Percentiles rank a stretch among this genome's conserved stretches.
These are phyloP conservation scores for Penicillium canescens DNA, from an alignment of 495 filamentous ascomycete species.

Conservation along the genomic window DNA sequence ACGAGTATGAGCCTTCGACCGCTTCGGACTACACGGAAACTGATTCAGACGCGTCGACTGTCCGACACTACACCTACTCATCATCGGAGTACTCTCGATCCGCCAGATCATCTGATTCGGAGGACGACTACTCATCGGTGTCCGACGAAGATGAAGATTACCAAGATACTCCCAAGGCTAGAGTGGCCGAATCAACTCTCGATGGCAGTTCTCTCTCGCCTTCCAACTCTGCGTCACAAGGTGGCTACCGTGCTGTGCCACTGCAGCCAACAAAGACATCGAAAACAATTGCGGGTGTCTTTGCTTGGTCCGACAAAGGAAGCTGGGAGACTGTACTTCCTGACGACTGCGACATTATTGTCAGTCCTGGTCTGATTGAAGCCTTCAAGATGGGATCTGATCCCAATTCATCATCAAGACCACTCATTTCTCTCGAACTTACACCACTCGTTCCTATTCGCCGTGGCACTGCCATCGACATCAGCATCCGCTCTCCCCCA, in stretches of 20 bases:
- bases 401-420: constrained; percentile 43
- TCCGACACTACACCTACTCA: constrained; percentile 49
- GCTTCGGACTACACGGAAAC: constrained; percentile 57
- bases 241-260: constrained; percentile 58
- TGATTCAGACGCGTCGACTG: constrained; percentile 52
- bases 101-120: constrained; percentile 41
- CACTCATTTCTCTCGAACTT: constrained; percentile 77
- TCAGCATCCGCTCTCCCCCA: constrained; percentile 87
- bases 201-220: constrained; percentile 60
- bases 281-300: constrained; percentile 75
- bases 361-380: constrained; percentile 85
- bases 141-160: constrained; percentile 56
- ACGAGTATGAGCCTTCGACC: constrained; percentile 94
- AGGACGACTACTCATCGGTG: constrained; percentile 52
- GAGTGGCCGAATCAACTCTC: constrained; percentile 33
- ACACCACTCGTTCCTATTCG: constrained; percentile 87
- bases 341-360: constrained; percentile 74
- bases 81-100: constrained; percentile 43
- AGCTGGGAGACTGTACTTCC: constrained; percentile 77
- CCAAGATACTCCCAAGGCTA: constrained; percentile 19
- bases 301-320: constrained; percentile 80
- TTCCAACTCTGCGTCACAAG: constrained; percentile 76
- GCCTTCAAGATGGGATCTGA: constrained; percentile 65
- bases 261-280: constrained; percentile 53
- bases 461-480: constrained; percentile 86